Percentiles rank a stretch among this genome's conserved stretches.
Evolutionary conservation across 1,139 yeast species (phyloP).

Genomic region (Geotrichum restrictum): DNA sequence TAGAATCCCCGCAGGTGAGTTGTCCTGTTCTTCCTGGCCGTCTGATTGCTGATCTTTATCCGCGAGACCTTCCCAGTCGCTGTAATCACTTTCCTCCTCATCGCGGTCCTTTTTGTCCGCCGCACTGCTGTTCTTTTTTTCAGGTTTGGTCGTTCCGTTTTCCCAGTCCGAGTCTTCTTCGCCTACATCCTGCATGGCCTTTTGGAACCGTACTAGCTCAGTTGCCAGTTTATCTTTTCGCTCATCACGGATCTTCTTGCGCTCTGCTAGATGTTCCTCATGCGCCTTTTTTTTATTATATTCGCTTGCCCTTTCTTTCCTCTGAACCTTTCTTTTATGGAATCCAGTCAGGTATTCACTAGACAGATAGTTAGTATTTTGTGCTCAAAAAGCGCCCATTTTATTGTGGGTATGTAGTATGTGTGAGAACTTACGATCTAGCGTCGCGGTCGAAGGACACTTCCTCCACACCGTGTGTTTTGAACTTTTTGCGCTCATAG

Average conservation of each 20-base stretch:
- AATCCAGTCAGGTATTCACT: constrained; percentile 86
- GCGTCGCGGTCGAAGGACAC: constrained; percentile 74
- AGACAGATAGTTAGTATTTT: too few relatives aligned
- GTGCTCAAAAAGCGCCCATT: not conserved
- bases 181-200: constrained; percentile 14
- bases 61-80: constrained; percentile 39
- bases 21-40: not conserved
- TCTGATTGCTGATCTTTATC: constrained; percentile 25
- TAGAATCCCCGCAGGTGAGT: constrained; percentile 45
- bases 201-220: constrained; percentile 17
- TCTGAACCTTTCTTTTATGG: constrained; percentile 83
- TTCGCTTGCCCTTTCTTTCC: constrained; percentile 81
- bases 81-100: constrained; percentile 25
- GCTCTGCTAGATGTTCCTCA: constrained; percentile 67
- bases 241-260: constrained; percentile 44
- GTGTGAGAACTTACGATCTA: constrained; percentile 42
- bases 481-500: constrained; percentile 63
- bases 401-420: not conserved
- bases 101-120: not conserved
- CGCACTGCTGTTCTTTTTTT: not conserved
- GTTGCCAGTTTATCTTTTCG: constrained; percentile 17
- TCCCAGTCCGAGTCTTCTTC: constrained; percentile 17
- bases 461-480: constrained; percentile 68
- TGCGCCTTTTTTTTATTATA: constrained; percentile 73
- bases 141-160: constrained; percentile 2